Conservation (phyloP, 306 rosid species). For the Herpetospermum pedunculosum region DNA sequence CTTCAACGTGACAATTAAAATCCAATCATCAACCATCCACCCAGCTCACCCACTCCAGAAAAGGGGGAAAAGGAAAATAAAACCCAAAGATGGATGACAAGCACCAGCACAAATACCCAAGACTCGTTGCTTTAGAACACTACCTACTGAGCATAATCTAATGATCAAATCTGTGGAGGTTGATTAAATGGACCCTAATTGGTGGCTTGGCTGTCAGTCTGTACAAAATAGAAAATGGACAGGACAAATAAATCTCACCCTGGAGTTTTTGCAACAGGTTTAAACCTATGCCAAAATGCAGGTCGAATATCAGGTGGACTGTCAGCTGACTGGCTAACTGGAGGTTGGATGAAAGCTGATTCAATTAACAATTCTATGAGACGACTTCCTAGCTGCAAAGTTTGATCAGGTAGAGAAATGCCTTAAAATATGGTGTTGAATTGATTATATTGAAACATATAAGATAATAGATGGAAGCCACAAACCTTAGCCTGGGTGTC, state of each 20-base stretch:
- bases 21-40: neutral
- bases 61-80: neutral
- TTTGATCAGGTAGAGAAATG: conserved; percentile 14
- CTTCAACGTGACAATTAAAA: neutral
- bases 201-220: neutral
- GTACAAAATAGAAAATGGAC: neutral
- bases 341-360: conserved; percentile 65
- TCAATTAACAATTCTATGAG: conserved; percentile 58
- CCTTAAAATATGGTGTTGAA: neutral
- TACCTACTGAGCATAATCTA: neutral
- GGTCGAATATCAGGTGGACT: conserved; percentile 76
- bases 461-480: neutral
- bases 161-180: neutral
- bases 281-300: conserved; percentile 65
- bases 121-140: neutral
- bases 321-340: conserved; percentile 54
- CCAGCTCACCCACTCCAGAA: neutral
- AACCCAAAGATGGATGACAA: neutral
- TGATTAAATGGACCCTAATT: neutral
- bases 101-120: neutral
- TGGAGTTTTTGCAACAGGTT: conserved; percentile 35
- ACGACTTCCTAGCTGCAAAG: conserved; percentile 71
- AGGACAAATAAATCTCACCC: conserved; percentile 30
- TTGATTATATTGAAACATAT: neutral
- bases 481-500: conserved; percentile 72